phyloP scores from a whole-genome alignment of 2,329 filamentous ascomycete species.

The Escovopsis sp. region DNA sequence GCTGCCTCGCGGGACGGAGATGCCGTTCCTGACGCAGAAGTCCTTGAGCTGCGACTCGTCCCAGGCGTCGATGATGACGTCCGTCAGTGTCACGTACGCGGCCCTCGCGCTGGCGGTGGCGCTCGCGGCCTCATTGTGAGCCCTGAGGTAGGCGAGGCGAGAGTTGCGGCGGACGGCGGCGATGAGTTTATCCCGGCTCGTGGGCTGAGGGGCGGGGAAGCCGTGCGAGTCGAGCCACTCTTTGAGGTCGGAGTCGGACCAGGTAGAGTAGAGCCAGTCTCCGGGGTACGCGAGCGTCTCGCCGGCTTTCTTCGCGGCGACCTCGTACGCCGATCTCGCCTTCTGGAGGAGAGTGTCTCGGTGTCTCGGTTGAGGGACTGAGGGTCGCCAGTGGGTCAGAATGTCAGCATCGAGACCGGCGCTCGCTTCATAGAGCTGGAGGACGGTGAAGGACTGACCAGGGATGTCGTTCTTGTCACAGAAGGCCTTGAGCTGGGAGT shows the following conservation, averaged over 20 bases:
- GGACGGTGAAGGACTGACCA: slow-evolving; percentile 20
- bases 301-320: slow-evolving; percentile 54
- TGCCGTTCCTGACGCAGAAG: slow-evolving; percentile 80
- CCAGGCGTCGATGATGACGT: slow-evolving; percentile 81
- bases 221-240: slow-evolving; percentile 83
- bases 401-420: neutral
- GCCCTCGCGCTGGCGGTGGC: slow-evolving; percentile 50
- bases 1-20: slow-evolving; percentile 78
- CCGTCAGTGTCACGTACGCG: slow-evolving; percentile 60
- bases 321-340: slow-evolving; percentile 67
- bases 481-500: slow-evolving; percentile 87
- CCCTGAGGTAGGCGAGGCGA: slow-evolving; percentile 56
- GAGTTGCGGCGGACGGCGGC: slow-evolving; percentile 84
- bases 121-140: slow-evolving; percentile 43
- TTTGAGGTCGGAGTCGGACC: slow-evolving; percentile 89
- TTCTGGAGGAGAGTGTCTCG: slow-evolving; percentile 69
- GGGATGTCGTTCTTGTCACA: slow-evolving; percentile 78
- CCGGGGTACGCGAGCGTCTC: slow-evolving; percentile 79
- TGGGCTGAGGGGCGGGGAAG: slow-evolving; percentile 71
- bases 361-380: slow-evolving; percentile 69
- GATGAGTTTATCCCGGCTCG: slow-evolving; percentile 72
- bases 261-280: slow-evolving; percentile 82
- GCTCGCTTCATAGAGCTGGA: neutral
- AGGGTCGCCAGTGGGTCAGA: neutral
- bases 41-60: slow-evolving; percentile 78